Conservation (phyloP, 1,284 basidiomycete species). For the Ceratobasidium sp. region DNA sequence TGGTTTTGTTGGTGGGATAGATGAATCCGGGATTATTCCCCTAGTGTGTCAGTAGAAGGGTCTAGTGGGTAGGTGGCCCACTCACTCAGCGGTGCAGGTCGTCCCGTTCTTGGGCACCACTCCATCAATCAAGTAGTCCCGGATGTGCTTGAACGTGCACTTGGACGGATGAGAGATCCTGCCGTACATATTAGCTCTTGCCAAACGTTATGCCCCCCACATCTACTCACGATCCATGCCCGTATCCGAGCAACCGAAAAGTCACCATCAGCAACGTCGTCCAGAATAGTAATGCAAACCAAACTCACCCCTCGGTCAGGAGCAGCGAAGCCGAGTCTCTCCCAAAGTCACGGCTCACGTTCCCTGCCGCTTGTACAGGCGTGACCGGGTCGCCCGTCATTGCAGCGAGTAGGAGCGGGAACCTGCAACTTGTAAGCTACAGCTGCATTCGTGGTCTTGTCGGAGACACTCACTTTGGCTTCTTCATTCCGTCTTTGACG, state of each 20-base stretch:
- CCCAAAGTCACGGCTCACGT: constrained; percentile 46
- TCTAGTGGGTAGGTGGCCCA: neutral
- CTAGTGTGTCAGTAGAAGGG: neutral
- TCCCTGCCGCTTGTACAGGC: constrained; percentile 44
- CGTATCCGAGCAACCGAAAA: constrained; percentile 35
- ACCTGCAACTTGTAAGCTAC: constrained; percentile 15
- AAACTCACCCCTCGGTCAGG: too few relatives aligned
- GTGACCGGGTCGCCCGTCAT: constrained; percentile 48
- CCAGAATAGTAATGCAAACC: too few relatives aligned
- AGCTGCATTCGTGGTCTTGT: neutral
- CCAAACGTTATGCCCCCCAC: neutral
- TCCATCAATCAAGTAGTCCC: constrained; percentile 47
- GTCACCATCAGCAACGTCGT: too few relatives aligned
- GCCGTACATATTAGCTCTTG: too few relatives aligned
- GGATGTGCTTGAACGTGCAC: constrained; percentile 46
- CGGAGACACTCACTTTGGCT: constrained; percentile 38
- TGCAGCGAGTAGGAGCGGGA: constrained; percentile 47
- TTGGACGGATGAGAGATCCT: constrained; percentile 46
- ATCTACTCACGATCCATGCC: constrained; percentile 46
- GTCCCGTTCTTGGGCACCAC: constrained; percentile 45
- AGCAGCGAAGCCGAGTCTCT: constrained; percentile 45
- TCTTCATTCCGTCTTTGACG: constrained; percentile 41
- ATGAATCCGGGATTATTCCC: constrained; percentile 22
- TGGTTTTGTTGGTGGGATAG: constrained; percentile 1
- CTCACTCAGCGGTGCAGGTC: constrained; percentile 42